phyloP scores from a whole-genome alignment of 805 yeast species.

The Cyberlindnera petersonii region DNA sequence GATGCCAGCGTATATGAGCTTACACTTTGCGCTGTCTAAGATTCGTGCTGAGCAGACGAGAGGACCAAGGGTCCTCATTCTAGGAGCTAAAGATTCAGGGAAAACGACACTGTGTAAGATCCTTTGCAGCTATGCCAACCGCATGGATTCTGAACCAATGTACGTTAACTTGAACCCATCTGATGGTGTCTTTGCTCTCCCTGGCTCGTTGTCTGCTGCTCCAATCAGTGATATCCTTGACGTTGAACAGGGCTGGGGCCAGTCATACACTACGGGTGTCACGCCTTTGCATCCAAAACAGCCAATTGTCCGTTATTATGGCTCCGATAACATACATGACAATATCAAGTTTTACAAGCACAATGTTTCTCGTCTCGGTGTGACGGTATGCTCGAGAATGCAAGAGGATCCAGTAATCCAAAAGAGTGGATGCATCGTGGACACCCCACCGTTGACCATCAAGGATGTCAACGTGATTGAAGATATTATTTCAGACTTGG shows the following conservation, averaged over 20 bases:
- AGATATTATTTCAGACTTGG: conserved; percentile 54
- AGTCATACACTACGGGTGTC: conserved; percentile 70
- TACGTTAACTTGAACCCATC: conserved; percentile 76
- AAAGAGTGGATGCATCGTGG: conserved; percentile 61
- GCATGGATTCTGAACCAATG: conserved; percentile 64
- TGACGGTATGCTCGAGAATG: conserved; percentile 39
- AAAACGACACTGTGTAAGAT: conserved; percentile 73
- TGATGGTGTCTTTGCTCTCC: conserved; percentile 66
- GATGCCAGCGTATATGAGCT: conserved; percentile 57
- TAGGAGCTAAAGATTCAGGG: conserved; percentile 74
- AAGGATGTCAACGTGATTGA: conserved; percentile 51
- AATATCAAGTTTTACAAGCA: conserved; percentile 37
- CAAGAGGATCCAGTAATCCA: conserved; percentile 43
- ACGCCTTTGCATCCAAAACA: conserved; percentile 80
- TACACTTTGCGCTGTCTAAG: conserved; percentile 74
- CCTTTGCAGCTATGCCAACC: conserved; percentile 70
- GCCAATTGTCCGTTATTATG: conserved; percentile 80
- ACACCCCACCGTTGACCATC: conserved; percentile 62
- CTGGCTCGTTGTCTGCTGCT: conserved; percentile 83
- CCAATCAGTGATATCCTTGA: conserved; percentile 80
- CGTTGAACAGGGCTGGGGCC: conserved; percentile 75
- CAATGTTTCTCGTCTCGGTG: conserved; percentile 30
- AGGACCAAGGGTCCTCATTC: conserved; percentile 51
- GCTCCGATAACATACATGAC: conserved; percentile 55
- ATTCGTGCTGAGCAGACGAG: conserved; percentile 32